phyloP scores from a whole-genome alignment of 305 asterid species.

The Ruellia speciosa region DNA sequence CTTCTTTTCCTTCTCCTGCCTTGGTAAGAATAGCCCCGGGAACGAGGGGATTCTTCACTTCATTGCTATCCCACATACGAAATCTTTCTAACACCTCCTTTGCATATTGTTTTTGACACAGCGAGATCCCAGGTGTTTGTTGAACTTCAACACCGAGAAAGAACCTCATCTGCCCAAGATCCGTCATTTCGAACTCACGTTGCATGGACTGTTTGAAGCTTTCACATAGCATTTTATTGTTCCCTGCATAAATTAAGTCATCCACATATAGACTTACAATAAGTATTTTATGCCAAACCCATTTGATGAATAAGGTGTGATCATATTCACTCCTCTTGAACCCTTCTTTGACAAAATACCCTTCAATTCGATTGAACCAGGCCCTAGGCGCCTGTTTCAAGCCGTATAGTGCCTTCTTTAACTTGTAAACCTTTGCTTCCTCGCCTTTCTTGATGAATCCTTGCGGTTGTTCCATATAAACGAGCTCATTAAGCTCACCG shows the following conservation, averaged over 20 bases:
- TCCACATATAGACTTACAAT: not conserved
- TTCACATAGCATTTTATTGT: too few relatives aligned
- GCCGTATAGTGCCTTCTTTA: constrained; percentile 6
- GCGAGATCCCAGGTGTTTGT: not conserved
- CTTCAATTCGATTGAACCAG: constrained; percentile 2
- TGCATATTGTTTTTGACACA: not conserved
- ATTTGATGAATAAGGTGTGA: not conserved
- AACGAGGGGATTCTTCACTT: not conserved
- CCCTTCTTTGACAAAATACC: not conserved
- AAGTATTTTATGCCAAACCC: not conserved
- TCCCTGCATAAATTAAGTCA: not conserved
- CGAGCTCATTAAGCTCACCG: not conserved
- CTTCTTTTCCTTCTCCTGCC: not conserved
- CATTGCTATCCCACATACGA: not conserved
- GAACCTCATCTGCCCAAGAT: not conserved
- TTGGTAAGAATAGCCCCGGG: not conserved
- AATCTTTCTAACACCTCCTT: not conserved
- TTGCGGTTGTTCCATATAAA: not conserved
- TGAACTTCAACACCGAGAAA: not conserved
- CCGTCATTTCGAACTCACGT: not conserved
- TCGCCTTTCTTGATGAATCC: too few relatives aligned
- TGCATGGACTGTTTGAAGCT: not conserved
- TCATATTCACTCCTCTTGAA: not conserved
- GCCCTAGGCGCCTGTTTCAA: not conserved
- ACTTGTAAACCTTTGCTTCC: too few relatives aligned